Evolutionary conservation across 352 stramenopile species (phyloP), one percentile per base, ranked within the genome.

Genomic region (Globisporangium perplexum): DNA sequence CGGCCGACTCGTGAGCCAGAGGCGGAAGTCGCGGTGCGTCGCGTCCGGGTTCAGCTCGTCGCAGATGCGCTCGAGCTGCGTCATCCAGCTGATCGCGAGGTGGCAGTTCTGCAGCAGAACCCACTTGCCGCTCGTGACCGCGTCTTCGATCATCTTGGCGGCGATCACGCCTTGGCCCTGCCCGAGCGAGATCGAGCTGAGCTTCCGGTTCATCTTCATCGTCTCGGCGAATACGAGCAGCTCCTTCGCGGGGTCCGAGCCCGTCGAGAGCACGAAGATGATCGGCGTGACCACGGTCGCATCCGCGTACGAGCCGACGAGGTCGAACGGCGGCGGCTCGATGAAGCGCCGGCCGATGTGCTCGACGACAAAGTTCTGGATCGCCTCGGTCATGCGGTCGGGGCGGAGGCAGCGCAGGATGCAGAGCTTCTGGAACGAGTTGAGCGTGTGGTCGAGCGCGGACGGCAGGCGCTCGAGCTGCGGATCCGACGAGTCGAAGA

Each of bases 81-180:
- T 47, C 80, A 98, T 93, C 92, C 92, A 98, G 50, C 77, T 93
- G 61, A 96, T 96, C 6, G 89, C 89, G 22, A 97, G 65, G 64
- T 97, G 91, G 62, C 89, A 97, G 56, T 97, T 97, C 55, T 97
- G 89, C 17, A 97, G 64, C 17, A 97, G 58, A 24, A 97, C 90
- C 89, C 89, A 97, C 63, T 97, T 93, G 53, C 88, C 89, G 30
- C 74, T 93, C 45, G 88, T 87, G 24, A 83, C 74, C 6, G 82
- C 87, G 44, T 93, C 77, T 39, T 96, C 73, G 45, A 97, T 96
- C 62, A 97, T 88, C 59, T 90, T 83, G 47, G 90, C 69, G 0
- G 90, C 90, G 31, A 93, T 88, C 7, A 74, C 64, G 12, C 89
- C 90, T 53, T 97, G 90, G 11, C 90, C 90, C 55, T 97, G 90